Conservation (phyloP, 2,329 filamentous ascomycete genomes). For the Botrytis aclada region DNA sequence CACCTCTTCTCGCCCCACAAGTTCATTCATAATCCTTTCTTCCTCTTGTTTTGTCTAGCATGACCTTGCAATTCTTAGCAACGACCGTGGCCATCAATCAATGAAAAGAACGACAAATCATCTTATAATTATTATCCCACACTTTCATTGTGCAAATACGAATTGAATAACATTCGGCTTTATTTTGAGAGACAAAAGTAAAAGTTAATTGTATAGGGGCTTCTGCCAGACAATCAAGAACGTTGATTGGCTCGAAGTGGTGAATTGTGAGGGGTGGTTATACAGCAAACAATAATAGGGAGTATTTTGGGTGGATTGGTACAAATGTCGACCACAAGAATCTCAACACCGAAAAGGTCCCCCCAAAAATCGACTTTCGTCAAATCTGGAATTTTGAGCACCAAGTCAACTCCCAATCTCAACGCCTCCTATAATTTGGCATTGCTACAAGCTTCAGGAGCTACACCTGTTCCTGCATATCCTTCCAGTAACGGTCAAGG, state of each 20-base stretch:
- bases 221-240: background rate
- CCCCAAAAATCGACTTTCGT: conserved; percentile 14
- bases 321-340: conserved; percentile 14
- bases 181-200: background rate
- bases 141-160: background rate
- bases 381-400: conserved; percentile 34
- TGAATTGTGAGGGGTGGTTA: conserved; percentile 6
- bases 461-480: background rate
- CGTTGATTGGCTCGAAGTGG: conserved; percentile 5
- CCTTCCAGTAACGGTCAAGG: conserved; percentile 5
- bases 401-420: conserved; percentile 59
- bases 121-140: background rate
- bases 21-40: background rate
- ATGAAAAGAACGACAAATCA: background rate
- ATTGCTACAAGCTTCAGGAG: conserved; percentile 20
- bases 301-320: background rate
- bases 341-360: conserved; percentile 13
- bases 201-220: background rate
- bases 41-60: background rate
- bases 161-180: background rate
- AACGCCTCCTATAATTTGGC: conserved; percentile 38
- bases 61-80: background rate
- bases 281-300: background rate
- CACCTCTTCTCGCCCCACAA: background rate
- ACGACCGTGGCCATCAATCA: background rate